phyloP scores from a whole-genome alignment of 306 rosid species.

The Citrullus colocynthis region DNA sequence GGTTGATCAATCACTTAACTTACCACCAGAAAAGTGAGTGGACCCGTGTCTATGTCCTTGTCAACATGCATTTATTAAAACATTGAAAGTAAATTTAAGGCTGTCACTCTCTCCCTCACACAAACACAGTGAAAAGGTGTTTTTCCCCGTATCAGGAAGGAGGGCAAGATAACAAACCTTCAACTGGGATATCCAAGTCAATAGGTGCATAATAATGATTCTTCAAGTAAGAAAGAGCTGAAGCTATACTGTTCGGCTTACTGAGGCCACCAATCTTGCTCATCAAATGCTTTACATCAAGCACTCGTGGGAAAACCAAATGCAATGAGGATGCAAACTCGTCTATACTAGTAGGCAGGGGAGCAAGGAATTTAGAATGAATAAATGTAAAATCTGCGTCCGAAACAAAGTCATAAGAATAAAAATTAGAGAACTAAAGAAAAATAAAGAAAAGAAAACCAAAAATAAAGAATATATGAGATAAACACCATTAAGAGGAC shows the following conservation, averaged over 20 bases:
- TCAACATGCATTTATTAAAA: too few species aligned
- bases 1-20: too few species aligned
- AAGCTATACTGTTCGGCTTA: slow-evolving; percentile 37
- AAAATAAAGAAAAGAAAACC: slow-evolving; percentile 10
- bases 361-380: slow-evolving; percentile 64
- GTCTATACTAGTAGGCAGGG: slow-evolving; percentile 55
- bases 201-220: slow-evolving; percentile 50
- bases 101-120: neutral
- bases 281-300: slow-evolving; percentile 54
- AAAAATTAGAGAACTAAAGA: slow-evolving; percentile 5
- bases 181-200: slow-evolving; percentile 40
- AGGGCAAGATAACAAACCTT: slow-evolving; percentile 29
- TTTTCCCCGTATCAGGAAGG: neutral
- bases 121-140: neutral
- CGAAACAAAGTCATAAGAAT: slow-evolving; percentile 11
- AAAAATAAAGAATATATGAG: slow-evolving; percentile 24
- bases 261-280: slow-evolving; percentile 43
- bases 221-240: slow-evolving; percentile 61
- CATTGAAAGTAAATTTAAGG: too few species aligned
- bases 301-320: slow-evolving; percentile 43
- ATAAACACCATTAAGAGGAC: slow-evolving; percentile 69
- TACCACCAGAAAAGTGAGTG: too few species aligned
- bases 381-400: slow-evolving; percentile 69
- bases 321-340: slow-evolving; percentile 44
- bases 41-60: too few species aligned